A percentile compares a stretch with the other conserved stretches of the same genome.
Conservation (phyloP, 768 basidiomycete genomes). For the Tulasnella sp. region DNA sequence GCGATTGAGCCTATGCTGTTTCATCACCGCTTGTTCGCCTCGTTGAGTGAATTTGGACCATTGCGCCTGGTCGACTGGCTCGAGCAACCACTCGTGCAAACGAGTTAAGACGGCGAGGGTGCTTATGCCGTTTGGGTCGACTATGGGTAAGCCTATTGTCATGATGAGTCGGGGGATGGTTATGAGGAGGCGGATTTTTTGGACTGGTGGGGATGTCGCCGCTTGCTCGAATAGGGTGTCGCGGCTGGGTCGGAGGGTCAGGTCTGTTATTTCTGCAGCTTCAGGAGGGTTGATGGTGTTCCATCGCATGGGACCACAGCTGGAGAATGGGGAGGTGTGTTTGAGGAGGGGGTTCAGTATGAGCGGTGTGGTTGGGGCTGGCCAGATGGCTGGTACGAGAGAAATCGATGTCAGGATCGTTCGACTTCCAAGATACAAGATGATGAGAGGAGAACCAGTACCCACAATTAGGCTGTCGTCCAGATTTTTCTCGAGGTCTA, state of each 20-base stretch:
- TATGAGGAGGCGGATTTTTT: not conserved
- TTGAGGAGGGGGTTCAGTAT: not conserved
- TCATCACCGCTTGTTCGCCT: not conserved
- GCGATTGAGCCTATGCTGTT: not conserved
- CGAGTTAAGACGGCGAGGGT: not conserved
- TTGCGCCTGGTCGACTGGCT: not conserved
- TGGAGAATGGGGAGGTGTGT: not conserved
- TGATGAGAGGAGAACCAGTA: not conserved
- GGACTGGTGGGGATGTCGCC: not conserved
- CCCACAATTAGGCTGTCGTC: not conserved
- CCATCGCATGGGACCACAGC: not conserved
- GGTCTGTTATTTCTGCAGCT: not conserved
- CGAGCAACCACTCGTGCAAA: not conserved
- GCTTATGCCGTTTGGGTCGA: not conserved
- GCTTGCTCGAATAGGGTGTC: not conserved
- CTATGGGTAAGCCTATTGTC: not conserved
- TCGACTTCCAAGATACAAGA: not conserved
- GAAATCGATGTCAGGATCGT: not conserved
- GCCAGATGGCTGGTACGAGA: not conserved
- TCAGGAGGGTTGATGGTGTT: not conserved
- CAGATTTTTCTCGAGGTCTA: not conserved
- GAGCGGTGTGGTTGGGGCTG: not conserved
- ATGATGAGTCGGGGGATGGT: not conserved
- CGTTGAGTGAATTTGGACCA: not conserved
- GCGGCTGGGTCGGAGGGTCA: not conserved